phyloP scores from a whole-genome alignment of 1,139 yeast genomes.

The Suhomyces bolitotheri region DNA sequence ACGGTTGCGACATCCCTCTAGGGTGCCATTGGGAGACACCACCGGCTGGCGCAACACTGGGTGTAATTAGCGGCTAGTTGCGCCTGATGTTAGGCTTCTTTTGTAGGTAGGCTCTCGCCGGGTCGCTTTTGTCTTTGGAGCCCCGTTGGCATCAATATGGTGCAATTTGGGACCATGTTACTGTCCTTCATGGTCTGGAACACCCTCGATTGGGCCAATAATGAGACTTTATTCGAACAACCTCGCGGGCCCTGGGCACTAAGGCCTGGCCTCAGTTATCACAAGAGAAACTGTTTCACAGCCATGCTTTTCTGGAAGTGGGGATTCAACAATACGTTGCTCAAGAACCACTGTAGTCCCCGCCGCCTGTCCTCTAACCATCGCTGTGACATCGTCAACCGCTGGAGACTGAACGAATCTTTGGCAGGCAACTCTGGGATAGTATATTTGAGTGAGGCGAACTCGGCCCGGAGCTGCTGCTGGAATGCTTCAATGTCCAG shows the following conservation, averaged over 20 bases:
- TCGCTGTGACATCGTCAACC: constrained; percentile 43
- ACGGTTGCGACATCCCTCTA: too few relatives aligned
- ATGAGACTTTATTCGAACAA: too few relatives aligned
- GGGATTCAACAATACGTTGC: constrained; percentile 69
- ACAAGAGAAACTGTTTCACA: constrained; percentile 51
- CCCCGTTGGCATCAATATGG: too few relatives aligned
- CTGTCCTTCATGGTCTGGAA: too few relatives aligned
- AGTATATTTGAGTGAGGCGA: constrained; percentile 35
- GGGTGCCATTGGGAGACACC: too few relatives aligned
- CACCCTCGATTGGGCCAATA: too few relatives aligned
- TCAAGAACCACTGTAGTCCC: constrained; percentile 74
- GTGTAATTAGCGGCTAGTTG: too few relatives aligned
- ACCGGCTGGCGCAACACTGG: too few relatives aligned
- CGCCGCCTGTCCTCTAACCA: constrained; percentile 65
- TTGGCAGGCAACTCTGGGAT: constrained; percentile 72
- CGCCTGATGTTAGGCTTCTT: too few relatives aligned
- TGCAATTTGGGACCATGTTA: too few relatives aligned
- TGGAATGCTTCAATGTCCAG: constrained; percentile 61
- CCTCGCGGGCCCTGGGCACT: neutral
- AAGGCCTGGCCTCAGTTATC: neutral
- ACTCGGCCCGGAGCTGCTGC: constrained; percentile 35
- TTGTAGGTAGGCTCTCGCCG: too few relatives aligned
- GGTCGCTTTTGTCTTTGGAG: too few relatives aligned
- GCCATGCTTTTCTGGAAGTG: constrained; percentile 45
- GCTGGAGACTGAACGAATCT: constrained; percentile 45